Evolutionary conservation across 106 monocot genomes (phyloP).

Genomic region (Xerophyta viscosa): DNA sequence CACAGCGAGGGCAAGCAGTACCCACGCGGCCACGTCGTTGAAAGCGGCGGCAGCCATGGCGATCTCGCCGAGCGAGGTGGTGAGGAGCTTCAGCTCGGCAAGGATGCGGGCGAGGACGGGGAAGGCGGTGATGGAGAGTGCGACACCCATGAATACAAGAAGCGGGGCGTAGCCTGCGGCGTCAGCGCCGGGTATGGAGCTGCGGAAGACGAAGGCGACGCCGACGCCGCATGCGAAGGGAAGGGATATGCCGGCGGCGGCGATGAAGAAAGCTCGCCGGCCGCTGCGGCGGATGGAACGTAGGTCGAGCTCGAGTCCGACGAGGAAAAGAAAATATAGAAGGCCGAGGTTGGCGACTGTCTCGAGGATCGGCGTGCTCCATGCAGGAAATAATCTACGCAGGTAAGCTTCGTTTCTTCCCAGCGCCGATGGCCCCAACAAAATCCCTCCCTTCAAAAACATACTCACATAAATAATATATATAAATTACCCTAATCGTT

Average conservation of each 20-base stretch:
- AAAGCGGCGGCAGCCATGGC: slow-evolving; percentile 82
- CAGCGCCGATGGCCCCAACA: slow-evolving; percentile 69
- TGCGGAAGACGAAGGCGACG: slow-evolving; percentile 40
- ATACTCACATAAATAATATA: no score
- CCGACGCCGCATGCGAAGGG: slow-evolving; percentile 66
- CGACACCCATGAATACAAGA: slow-evolving; percentile 84
- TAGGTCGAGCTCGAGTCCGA: slow-evolving; percentile 80
- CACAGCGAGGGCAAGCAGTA: slow-evolving; percentile 78
- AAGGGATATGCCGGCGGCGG: slow-evolving; percentile 61
- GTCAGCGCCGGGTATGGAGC: slow-evolving; percentile 36
- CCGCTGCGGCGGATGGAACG: slow-evolving; percentile 54
- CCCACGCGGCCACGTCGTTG: slow-evolving; percentile 80
- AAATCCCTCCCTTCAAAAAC: slow-evolving; percentile 54
- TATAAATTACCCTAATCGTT: not conserved
- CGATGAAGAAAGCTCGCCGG: slow-evolving; percentile 53
- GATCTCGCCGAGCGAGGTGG: slow-evolving; percentile 47
- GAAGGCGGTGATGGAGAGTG: slow-evolving; percentile 90
- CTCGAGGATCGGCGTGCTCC: slow-evolving; percentile 72
- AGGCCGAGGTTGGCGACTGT: slow-evolving; percentile 70
- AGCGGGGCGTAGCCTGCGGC: slow-evolving; percentile 44
- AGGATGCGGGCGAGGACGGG: slow-evolving; percentile 86
- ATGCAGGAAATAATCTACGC: slow-evolving; percentile 44
- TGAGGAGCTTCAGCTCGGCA: slow-evolving; percentile 88
- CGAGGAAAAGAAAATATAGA: slow-evolving; percentile 81
- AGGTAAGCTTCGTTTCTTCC: slow-evolving; percentile 66